phyloP scores from a whole-genome alignment of 1,284 basidiomycete genomes.

The Leccinum huronense region DNA sequence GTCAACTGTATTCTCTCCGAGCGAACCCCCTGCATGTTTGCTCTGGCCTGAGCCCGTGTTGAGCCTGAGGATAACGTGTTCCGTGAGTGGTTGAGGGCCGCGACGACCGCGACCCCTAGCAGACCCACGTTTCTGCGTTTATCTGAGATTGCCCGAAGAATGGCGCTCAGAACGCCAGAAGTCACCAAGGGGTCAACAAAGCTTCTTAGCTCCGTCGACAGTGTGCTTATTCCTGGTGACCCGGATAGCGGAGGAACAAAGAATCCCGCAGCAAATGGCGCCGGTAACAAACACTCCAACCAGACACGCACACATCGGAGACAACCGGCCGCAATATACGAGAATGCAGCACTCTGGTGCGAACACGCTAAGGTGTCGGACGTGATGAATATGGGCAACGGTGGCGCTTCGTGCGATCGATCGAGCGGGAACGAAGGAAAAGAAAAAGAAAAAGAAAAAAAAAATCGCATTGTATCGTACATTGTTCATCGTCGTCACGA shows the following conservation, averaged over 20 bases:
- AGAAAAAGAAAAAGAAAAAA: not conserved
- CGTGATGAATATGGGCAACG: constrained; percentile 10
- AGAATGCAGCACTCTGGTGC: constrained; percentile 11
- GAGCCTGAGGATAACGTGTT: not conserved
- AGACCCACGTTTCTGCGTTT: constrained; percentile 6
- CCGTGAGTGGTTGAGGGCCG: not conserved
- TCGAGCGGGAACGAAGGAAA: constrained; percentile 13
- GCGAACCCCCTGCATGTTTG: constrained; percentile 7
- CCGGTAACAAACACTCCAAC: constrained; percentile 4
- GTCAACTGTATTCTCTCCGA: constrained; percentile 6
- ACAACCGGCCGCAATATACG: constrained; percentile 21
- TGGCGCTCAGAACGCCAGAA: constrained; percentile 16
- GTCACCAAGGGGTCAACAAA: constrained; percentile 11
- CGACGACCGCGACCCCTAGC: constrained; percentile 8
- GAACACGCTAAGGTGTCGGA: not conserved
- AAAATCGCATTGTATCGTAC: constrained; percentile 8
- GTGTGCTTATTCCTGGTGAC: constrained; percentile 22
- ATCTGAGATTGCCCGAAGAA: constrained; percentile 26
- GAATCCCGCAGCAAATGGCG: constrained; percentile 6
- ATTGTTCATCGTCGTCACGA: constrained; percentile 7
- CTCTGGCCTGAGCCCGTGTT: not conserved
- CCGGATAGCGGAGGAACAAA: constrained; percentile 14
- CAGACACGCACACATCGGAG: constrained; percentile 16
- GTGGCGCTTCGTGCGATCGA: constrained; percentile 25
- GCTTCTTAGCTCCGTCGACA: constrained; percentile 20